Base-by-base conservation (phyloP, 192 early-diverging fungal genomes). In the Backusella tuberculispora region DNA sequence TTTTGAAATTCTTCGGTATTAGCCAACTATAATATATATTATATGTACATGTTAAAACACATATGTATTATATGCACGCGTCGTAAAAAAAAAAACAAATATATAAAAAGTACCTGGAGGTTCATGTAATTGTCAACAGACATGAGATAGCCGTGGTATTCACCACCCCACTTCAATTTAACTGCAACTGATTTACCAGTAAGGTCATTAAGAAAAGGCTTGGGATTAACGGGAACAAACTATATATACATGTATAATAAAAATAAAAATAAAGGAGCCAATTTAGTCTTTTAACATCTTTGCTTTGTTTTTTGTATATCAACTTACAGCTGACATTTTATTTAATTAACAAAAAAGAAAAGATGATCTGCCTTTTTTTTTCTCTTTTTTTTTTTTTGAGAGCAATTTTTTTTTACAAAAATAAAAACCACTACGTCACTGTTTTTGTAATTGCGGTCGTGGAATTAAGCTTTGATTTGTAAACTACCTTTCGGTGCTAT, bases 81-180 rank as follows among this genome's bases (percentile, higher is more conserved):
- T n/a, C n/a, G n/a, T n/a, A n/a, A n/a, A n/a, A n/a, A n/a, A n/a
- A n/a, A n/a, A n/a, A n/a, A n/a, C n/a, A n/a, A n/a, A n/a, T n/a
- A n/a, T n/a, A n/a, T 34, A 10, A 14, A 15, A 7, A 45, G 17
- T 85, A 95, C 94, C 88, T 93, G 92, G 37, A 99, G 79, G 85
- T 99, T 99, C 97, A 99, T 99, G 83, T 99, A 98, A 40, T 92
- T 92, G 84, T 99, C 97, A 7, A 96, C 92, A 12, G 95, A 94
- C 29, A 89, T 85, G 63, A 99, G 83, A 73, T 89, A 86, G 6
- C 96, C 98, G 78, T 96, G 95, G 91, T 99, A 99, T 77, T 98
- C 98, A 83, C 92, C 91, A 56, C 96, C 97, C 98, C 98, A 99
- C 87, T 99, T 99, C 80, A 99, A 84, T 85, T 93, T 94, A 73